Evolutionary conservation across 371 early-diverging fungal genomes (phyloP).

Genomic region (Synchytrium microbalum): DNA sequence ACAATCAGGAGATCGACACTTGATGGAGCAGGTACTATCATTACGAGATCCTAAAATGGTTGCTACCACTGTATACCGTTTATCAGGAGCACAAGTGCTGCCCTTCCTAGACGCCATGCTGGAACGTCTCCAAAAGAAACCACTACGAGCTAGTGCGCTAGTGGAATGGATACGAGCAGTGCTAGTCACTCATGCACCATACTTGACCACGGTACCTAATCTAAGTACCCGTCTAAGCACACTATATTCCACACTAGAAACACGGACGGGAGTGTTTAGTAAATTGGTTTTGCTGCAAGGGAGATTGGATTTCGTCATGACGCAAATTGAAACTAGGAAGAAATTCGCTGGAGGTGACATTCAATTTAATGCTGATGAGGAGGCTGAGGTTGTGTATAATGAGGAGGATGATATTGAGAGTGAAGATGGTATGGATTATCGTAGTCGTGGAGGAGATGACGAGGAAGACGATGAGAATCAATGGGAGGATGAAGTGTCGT

Average conservation of each 20-base stretch:
- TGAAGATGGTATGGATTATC: constrained; percentile 19
- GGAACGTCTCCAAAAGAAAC: constrained; percentile 57
- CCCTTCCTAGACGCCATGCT: constrained; percentile 62
- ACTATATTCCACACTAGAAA: constrained; percentile 64
- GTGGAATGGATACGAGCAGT: constrained; percentile 71
- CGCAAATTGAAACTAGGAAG: constrained; percentile 52
- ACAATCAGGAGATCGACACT: constrained; percentile 56
- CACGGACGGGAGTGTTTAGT: constrained; percentile 50
- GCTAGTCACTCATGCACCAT: constrained; percentile 59
- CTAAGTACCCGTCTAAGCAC: constrained; percentile 52
- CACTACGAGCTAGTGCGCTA: constrained; percentile 52
- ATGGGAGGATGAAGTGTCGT: constrained; percentile 5
- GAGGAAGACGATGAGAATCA: constrained; percentile 14
- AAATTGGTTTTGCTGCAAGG: constrained; percentile 61
- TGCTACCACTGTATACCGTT: constrained; percentile 54
- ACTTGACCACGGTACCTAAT: constrained; percentile 63
- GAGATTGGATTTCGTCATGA: constrained; percentile 67
- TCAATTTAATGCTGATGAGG: constrained; percentile 13
- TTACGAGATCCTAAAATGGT: constrained; percentile 56
- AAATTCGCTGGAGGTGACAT: constrained; percentile 3
- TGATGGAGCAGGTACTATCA: constrained; percentile 59
- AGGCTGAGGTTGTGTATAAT: constrained; percentile 5
- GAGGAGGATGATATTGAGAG: constrained; percentile 10
- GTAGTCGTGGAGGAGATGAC: constrained; percentile 12
- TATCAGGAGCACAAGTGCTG: constrained; percentile 64